These are phyloP conservation scores for Pulveroboletus ravenelii DNA, from an alignment of 768 basidiomycete species.

Conservation along the genomic window DNA sequence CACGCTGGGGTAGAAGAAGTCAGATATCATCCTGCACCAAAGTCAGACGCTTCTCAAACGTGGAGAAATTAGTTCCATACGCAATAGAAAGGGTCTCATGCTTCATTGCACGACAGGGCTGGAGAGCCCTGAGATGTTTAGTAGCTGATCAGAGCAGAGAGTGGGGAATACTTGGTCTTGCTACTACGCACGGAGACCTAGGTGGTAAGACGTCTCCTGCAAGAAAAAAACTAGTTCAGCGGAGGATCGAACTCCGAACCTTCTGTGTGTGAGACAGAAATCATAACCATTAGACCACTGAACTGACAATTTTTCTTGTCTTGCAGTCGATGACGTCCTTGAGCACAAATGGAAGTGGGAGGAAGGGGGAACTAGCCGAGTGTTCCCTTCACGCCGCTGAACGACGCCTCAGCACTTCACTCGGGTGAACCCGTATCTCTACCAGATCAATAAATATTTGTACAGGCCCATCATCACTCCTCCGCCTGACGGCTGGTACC, in stretches of 20 bases:
- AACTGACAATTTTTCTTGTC: conserved; percentile 24
- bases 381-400: too few species aligned
- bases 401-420: too few species aligned
- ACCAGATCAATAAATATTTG: too few species aligned
- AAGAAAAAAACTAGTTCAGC: conserved; percentile 33
- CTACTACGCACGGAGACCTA: not conserved
- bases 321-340: not conserved
- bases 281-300: conserved; percentile 60
- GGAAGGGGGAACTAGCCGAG: not conserved
- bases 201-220: not conserved
- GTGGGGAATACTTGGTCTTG: not conserved
- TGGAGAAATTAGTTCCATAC: conserved; percentile 10
- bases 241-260: conserved; percentile 39
- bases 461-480: too few species aligned
- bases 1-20: conserved; percentile 92
- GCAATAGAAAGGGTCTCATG: conserved; percentile 28
- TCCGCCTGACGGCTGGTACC: too few species aligned
- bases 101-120: conserved; percentile 15
- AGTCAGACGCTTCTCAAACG: not conserved
- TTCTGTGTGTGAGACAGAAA: conserved; percentile 48
- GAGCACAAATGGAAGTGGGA: not conserved
- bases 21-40: conserved; percentile 79
- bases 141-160: not conserved
- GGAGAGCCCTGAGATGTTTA: not conserved
- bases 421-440: too few species aligned